Base-by-base conservation (phyloP, 169 alveolate genomes). In the Toxoplasma gondii region DNA sequence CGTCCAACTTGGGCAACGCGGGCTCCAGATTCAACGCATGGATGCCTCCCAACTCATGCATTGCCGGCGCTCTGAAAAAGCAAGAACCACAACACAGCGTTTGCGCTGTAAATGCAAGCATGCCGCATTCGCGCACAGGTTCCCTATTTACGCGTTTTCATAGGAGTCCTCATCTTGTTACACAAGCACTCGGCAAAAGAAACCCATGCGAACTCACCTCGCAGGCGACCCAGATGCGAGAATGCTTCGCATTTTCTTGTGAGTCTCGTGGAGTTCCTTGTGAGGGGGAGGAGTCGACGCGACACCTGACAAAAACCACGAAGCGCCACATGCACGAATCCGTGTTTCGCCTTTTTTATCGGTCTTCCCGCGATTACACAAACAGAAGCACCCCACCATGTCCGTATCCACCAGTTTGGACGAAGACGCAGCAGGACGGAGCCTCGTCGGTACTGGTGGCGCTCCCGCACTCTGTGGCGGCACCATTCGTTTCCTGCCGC, bases 1-100 rank as follows among this genome's bases (percentile, higher is more conserved):
- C 94, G 91, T 80, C 94, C 39, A 74, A 19, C 82, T 91, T 91
- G 41, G 91, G 88, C 94, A 90, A 31, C 86, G 93, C 80, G 22
- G 86, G 94, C 82, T 91, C 94, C 84, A 91, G 38, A 38, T 80
- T 78, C 41, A 91, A 39, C 54, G 94, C 94, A 87, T 78, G 74
- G 54, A 91, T 39, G 67, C 67, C 91, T 29, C 83, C 88, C 67
- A 44, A 16, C 29, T 36, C 94, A 1, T 91, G 94, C 88, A 86
- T 78, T 19, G 93, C 69, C 36, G 93, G 93, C 2, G 58, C 69
- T 38, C 86, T 58, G 49, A 45, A 34, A n/a, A 49, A 38, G 70
- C 24, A 29, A 34, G 1, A 36, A 34, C 27, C 49, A 44, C 34
- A 49, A 49, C n/a, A 24, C 34, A 43, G 44, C n/a, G 1, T 67